These are phyloP conservation scores for Mucor saturninus DNA, from an alignment of 371 early-diverging fungal species.

Conservation along the genomic window DNA sequence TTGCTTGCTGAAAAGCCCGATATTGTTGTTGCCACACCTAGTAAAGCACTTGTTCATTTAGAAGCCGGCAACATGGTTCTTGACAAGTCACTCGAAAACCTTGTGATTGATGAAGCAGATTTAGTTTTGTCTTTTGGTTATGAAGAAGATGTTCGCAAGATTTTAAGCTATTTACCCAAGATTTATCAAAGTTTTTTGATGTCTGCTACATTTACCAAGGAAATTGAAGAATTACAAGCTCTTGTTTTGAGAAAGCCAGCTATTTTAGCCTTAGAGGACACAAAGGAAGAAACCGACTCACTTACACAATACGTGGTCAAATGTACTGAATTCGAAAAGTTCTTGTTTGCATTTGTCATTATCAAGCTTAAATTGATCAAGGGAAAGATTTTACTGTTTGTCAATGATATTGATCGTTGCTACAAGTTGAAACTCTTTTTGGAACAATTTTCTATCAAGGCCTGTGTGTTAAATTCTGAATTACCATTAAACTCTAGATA, in stretches of 20 bases:
- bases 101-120: constrained; percentile 97
- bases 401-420: constrained; percentile 90
- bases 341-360: constrained; percentile 86
- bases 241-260: constrained; percentile 85
- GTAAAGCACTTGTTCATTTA: constrained; percentile 75
- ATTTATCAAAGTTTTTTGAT: constrained; percentile 89
- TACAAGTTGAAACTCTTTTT: constrained; percentile 92
- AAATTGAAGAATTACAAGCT: constrained; percentile 84
- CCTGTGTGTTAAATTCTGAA: constrained; percentile 93
- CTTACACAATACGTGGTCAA: constrained; percentile 80
- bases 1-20: constrained; percentile 85
- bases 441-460: constrained; percentile 92
- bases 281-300: constrained; percentile 62
- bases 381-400: constrained; percentile 93
- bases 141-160: constrained; percentile 80
- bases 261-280: constrained; percentile 83
- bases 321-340: constrained; percentile 88
- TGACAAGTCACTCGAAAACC: constrained; percentile 68
- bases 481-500: constrained; percentile 90
- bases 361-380: constrained; percentile 88
- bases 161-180: constrained; percentile 75
- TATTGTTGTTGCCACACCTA: constrained; percentile 86
- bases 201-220: constrained; percentile 87
- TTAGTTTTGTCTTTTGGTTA: constrained; percentile 92
- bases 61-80: constrained; percentile 65